Conservation (phyloP, 306 rosid genomes). For the Dicorynia guianensis region DNA sequence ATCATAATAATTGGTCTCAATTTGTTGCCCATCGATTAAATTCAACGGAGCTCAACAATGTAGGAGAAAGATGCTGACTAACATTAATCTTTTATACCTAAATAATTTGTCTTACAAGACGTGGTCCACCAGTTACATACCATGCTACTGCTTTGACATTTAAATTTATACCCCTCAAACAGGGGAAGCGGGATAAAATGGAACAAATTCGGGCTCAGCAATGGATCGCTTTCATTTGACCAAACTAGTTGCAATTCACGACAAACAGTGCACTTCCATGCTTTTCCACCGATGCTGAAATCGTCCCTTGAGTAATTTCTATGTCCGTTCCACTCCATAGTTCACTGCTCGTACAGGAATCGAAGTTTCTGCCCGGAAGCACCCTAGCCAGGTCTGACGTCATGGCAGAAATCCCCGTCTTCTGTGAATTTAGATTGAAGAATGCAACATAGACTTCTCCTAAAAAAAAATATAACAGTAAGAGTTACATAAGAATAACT, state of each 20-base stretch:
- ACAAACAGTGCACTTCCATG: constrained; percentile 76
- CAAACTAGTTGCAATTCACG: constrained; percentile 51
- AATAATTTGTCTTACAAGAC: not conserved
- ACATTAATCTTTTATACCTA: not conserved
- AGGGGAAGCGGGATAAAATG: not conserved
- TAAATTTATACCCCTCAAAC: constrained; percentile 21
- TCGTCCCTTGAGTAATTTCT: constrained; percentile 28
- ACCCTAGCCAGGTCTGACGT: constrained; percentile 63
- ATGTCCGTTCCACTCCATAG: constrained; percentile 66
- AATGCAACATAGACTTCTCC: constrained; percentile 81
- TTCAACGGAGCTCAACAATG: not conserved
- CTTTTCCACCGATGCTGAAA: constrained; percentile 54
- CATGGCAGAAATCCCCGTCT: constrained; percentile 54
- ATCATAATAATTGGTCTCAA: too few relatives aligned
- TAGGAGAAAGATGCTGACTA: not conserved
- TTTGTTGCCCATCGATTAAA: too few relatives aligned
- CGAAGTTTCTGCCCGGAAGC: constrained; percentile 52
- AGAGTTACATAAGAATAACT: constrained; percentile 26
- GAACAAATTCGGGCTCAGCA: not conserved
- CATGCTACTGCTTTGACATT: not conserved
- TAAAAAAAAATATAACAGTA: constrained; percentile 31
- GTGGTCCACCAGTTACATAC: not conserved
- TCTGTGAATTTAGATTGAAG: constrained; percentile 67
- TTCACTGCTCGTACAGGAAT: constrained; percentile 63
- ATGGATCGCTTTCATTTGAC: not conserved